Conservation (phyloP, 148 eudicot species). For the Vaccinium darrowii region DNA sequence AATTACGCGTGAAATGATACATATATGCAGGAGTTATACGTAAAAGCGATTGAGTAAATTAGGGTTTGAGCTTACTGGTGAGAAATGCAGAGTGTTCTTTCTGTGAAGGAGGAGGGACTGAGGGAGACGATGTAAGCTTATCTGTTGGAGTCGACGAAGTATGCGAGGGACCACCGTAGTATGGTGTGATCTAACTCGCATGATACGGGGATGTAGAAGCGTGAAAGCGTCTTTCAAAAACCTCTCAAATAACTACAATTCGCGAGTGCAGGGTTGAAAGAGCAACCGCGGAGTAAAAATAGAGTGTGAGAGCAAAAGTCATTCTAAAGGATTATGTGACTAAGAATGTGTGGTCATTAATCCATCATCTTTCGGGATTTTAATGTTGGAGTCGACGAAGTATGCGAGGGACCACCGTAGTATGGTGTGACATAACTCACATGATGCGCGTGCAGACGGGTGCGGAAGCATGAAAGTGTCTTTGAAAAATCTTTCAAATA, state of each 20-base stretch:
- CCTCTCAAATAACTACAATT: too few relatives aligned
- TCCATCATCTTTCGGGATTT: neutral
- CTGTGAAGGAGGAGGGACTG: neutral
- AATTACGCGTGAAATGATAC: neutral
- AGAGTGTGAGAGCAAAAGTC: too few relatives aligned
- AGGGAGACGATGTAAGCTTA: slow-evolving; percentile 6
- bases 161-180: neutral
- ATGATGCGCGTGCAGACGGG: too few relatives aligned
- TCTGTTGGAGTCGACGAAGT: slow-evolving; percentile 17
- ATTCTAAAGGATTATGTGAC: too few relatives aligned
- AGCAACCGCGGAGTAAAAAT: too few relatives aligned
- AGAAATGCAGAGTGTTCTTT: slow-evolving; percentile 6
- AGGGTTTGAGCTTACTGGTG: neutral
- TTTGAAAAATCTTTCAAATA: too few relatives aligned
- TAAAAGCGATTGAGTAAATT: neutral
- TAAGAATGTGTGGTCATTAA: neutral
- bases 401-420: neutral
- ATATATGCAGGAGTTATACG: neutral
- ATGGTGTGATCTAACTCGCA: neutral
- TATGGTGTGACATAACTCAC: neutral
- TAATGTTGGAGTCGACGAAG: slow-evolving; percentile 8
- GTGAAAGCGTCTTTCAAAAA: too few relatives aligned
- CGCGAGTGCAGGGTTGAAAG: too few relatives aligned
- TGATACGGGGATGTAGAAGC: too few relatives aligned
- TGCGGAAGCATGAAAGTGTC: too few relatives aligned